These are phyloP conservation scores for Gnomoniopsis smithogilvyi DNA, from an alignment of 2,329 filamentous ascomycete genomes.

Conservation along the genomic window DNA sequence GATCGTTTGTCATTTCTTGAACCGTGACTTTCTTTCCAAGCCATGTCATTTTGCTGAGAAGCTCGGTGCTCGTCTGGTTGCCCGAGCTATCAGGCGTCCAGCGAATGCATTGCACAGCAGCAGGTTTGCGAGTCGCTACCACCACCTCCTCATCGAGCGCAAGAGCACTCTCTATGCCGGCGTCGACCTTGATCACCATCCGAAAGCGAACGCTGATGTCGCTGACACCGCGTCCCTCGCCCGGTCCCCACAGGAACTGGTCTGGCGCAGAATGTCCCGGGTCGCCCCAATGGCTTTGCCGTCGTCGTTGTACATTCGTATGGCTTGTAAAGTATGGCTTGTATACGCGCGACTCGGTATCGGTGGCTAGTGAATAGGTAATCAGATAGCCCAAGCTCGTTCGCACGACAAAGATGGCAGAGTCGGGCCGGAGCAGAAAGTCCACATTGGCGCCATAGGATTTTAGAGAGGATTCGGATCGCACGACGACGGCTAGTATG, in stretches of 20 bases:
- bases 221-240: slow-evolving; percentile 76
- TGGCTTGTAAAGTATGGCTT: slow-evolving; percentile 73
- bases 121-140: slow-evolving; percentile 85
- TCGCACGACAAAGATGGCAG: slow-evolving; percentile 86
- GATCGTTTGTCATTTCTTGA: slow-evolving; percentile 84
- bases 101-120: slow-evolving; percentile 93
- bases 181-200: slow-evolving; percentile 98
- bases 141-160: slow-evolving; percentile 91
- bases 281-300: slow-evolving; percentile 59
- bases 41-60: slow-evolving; percentile 84
- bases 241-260: slow-evolving; percentile 68
- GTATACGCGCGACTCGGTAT: slow-evolving; percentile 79
- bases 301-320: slow-evolving; percentile 59
- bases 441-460: slow-evolving; percentile 84
- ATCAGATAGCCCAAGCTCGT: slow-evolving; percentile 85
- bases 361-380: slow-evolving; percentile 87
- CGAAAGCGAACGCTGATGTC: slow-evolving; percentile 91
- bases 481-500: slow-evolving; percentile 78
- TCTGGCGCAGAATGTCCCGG: slow-evolving; percentile 53
- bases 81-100: slow-evolving; percentile 84
- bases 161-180: slow-evolving; percentile 82
- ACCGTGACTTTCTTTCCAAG: slow-evolving; percentile 74
- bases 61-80: slow-evolving; percentile 84
- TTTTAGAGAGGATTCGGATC: slow-evolving; percentile 74
- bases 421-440: slow-evolving; percentile 84